Base-by-base conservation (phyloP, 2,329 filamentous ascomycete genomes). In the Cadophora gregata region DNA sequence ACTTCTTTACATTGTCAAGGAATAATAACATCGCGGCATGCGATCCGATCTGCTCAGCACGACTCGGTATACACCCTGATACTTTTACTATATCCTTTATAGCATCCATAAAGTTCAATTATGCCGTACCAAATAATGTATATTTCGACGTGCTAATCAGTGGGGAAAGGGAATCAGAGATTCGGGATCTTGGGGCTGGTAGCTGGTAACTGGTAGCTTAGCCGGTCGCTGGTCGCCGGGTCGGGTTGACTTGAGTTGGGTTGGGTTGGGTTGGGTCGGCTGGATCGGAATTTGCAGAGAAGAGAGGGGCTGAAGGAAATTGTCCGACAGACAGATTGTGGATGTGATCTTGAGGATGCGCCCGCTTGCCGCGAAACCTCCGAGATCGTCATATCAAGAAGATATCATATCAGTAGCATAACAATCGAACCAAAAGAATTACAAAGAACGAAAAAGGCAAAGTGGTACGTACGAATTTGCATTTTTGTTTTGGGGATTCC, bases 301-400 rank as follows among this genome's bases (percentile, higher is more conserved):
- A 10, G 42, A 45, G 19, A 19, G 6, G n/a, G 19, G 27, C 10
- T 33, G 53, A 9, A 36, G n/a, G n/a, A 14, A 38, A 38, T 38
- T 58, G 48, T 58, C 31, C 53, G 33, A 24, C 12, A 24, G n/a
- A n/a, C n/a, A n/a, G n/a, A n/a, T n/a, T 12, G 31, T 25, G 9
- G 51, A 25, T 38, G n/a, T n/a, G n/a, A n/a, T n/a, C n/a, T n/a
- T n/a, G n/a, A n/a, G n/a, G n/a, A n/a, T n/a, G n/a, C n/a, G 31
- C 53, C 24, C 25, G 53, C 31, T 58, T 58, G 53, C 53, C 33
- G 21, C 8, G n/a, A 58, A 58, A 25, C 9, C 53, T 58, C 53
- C 53, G 53, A 58, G 53, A 58, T 58, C 53, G 53, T 21, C 53
- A 51, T 51, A 51, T 51, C 48, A 21, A 45, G 21, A 45, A 45